These are phyloP conservation scores for Volvariella volvacea DNA, from an alignment of 1,284 basidiomycete species.

Conservation along the genomic window DNA sequence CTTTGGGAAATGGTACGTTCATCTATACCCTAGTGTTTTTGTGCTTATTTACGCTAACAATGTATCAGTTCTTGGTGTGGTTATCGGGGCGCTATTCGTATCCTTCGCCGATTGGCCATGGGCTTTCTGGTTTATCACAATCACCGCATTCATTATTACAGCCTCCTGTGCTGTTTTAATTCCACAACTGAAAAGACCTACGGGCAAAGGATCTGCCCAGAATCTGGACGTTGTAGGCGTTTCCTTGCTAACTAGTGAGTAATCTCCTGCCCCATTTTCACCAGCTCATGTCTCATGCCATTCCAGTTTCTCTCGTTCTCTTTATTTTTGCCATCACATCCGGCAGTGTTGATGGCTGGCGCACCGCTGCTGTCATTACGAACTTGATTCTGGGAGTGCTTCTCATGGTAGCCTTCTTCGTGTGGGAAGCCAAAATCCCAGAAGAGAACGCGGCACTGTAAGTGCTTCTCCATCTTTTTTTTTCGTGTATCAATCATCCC, in stretches of 20 bases:
- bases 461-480: conserved; percentile 10
- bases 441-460: conserved; percentile 32
- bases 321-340: conserved; percentile 45
- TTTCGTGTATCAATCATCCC: no score
- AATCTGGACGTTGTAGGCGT: conserved; percentile 29
- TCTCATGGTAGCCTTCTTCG: conserved; percentile 32
- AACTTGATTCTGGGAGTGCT: conserved; percentile 36
- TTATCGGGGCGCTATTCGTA: conserved; percentile 37
- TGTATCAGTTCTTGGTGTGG: conserved; percentile 29
- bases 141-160: conserved; percentile 23
- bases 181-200: conserved; percentile 12
- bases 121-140: conserved; percentile 28
- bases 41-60: background rate
- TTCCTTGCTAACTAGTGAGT: conserved; percentile 30
- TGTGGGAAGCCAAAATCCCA: conserved; percentile 33
- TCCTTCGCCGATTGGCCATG: conserved; percentile 26
- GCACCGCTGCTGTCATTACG: conserved; percentile 29
- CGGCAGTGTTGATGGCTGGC: conserved; percentile 38
- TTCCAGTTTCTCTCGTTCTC: conserved; percentile 26
- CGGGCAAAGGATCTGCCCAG: background rate
- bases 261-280: conserved; percentile 2
- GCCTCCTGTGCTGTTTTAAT: conserved; percentile 21
- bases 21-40: background rate
- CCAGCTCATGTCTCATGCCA: no score
- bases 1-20: conserved; percentile 27